Evolutionary conservation across 192 early-diverging fungal genomes (phyloP).

Genomic region (Podila clonocystis): DNA sequence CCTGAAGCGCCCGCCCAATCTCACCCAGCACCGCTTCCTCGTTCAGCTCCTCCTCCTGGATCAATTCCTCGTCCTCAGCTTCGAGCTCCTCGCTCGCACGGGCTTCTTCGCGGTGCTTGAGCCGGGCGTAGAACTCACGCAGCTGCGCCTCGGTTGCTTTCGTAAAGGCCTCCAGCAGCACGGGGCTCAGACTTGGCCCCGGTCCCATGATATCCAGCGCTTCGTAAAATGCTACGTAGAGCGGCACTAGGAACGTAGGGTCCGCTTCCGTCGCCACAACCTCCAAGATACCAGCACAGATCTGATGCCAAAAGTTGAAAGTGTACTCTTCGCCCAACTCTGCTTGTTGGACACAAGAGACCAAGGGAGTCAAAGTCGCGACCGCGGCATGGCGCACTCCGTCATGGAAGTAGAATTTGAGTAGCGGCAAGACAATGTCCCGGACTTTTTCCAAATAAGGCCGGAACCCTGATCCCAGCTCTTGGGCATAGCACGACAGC

Average conservation of each 20-base stretch:
- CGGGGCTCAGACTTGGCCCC: conserved; percentile 67
- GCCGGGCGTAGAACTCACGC: conserved; percentile 79
- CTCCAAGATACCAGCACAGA: conserved; percentile 82
- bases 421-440: conserved; percentile 87
- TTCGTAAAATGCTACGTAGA: conserved; percentile 83
- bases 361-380: conserved; percentile 80
- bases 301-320: conserved; percentile 74
- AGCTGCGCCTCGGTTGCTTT: conserved; percentile 75
- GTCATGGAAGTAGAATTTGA: conserved; percentile 99
- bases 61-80: conserved; percentile 91
- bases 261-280: conserved; percentile 86
- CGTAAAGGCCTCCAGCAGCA: conserved; percentile 78
- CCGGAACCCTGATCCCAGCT: conserved; percentile 90
- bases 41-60: conserved; percentile 82
- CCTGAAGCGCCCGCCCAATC: conserved; percentile 83
- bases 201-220: conserved; percentile 70
- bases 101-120: conserved; percentile 78
- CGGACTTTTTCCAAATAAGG: conserved; percentile 86
- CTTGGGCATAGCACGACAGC: conserved; percentile 93
- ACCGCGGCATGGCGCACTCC: conserved; percentile 93
- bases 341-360: conserved; percentile 69
- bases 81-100: conserved; percentile 86
- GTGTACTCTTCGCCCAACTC: conserved; percentile 62
- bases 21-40: conserved; percentile 88
- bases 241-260: conserved; percentile 77